Evolutionary conservation across 768 basidiomycete species (phyloP).

Genomic region (Naematelia aurantialba): DNA sequence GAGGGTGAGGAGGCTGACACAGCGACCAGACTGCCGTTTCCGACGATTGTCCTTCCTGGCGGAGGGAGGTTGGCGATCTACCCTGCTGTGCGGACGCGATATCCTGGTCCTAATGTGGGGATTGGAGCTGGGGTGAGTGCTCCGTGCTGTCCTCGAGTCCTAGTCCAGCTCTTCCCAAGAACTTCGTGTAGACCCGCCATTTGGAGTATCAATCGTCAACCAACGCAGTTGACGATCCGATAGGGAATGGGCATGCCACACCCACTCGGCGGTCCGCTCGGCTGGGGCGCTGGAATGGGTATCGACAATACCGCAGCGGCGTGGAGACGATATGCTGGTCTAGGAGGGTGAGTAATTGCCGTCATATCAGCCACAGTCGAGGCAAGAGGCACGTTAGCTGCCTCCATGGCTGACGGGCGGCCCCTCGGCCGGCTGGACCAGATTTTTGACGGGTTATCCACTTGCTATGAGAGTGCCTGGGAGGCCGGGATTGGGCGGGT

Average conservation of each 20-base stretch:
- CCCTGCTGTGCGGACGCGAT: slow-evolving; percentile 40
- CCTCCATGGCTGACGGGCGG: too few relatives aligned
- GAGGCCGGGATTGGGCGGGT: slow-evolving; percentile 33
- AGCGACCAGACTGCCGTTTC: slow-evolving; percentile 31
- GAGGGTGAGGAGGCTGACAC: not conserved
- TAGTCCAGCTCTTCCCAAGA: not conserved
- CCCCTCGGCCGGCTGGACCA: slow-evolving; percentile 6
- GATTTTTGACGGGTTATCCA: slow-evolving; percentile 38
- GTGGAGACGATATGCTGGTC: slow-evolving; percentile 38
- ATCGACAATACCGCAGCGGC: slow-evolving; percentile 42
- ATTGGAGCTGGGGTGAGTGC: slow-evolving; percentile 37
- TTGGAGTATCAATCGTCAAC: too few relatives aligned
- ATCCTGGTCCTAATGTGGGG: slow-evolving; percentile 34
- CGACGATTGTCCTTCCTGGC: slow-evolving; percentile 36
- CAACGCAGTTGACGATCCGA: not conserved
- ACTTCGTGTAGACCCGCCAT: slow-evolving; percentile 1
- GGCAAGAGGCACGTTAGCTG: too few relatives aligned
- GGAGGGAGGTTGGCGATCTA: slow-evolving; percentile 39
- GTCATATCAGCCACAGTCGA: too few relatives aligned
- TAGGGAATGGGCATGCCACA: slow-evolving; percentile 43
- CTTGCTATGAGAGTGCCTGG: slow-evolving; percentile 27
- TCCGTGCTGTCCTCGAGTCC: not conserved
- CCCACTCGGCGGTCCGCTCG: slow-evolving; percentile 24
- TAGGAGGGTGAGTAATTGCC: slow-evolving; percentile 28
- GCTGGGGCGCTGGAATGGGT: slow-evolving; percentile 36